Evolutionary conservation across 2,329 filamentous ascomycete genomes (phyloP), one percentile per base, ranked within the genome.

Genomic region (Leptographium galeiforme): DNA sequence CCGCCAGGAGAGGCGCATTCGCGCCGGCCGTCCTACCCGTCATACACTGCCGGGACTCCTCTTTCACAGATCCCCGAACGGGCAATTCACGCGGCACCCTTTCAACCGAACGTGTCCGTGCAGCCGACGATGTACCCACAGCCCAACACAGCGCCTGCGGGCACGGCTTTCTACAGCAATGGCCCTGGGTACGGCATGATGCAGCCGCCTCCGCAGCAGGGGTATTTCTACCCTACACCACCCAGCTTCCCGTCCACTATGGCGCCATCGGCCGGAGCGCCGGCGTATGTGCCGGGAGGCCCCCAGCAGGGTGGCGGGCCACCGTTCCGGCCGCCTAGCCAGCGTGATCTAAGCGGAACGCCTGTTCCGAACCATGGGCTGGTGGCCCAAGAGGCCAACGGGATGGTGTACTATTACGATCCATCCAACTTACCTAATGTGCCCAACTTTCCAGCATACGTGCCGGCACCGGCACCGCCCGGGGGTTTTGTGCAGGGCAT

Each of bases 371-470:
- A 64, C 34, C 68, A 71, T 34, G 68, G 73, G 58, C 66, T 81
- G 44, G 78, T 85, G 48, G 88, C 89, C 0, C 90, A 96, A 66
- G 91, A 97, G 70, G 83, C 84, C 58, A 95, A 95, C 61, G 93
- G 93, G 57, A 97, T 94, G 78, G 89, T 95, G 1, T 97, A 95
- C 67, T 98, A 95, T 66, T 90, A 89, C 62, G 87, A 95, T 63
- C 77, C 87, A 8, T 77, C 82, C n/a, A 84, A 89, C 63, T 71
- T 90, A 48, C 72, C 79, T 32, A 70, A 77, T 1, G 71, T 79
- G 58, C 64, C 70, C 49, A 61, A 66, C 19, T 79, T 78, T 58
- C 69, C 72, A 34, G 54, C 69, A 1, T 78, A 76, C 57, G 33
- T 40, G 25, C 70, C 73, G 53, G 63, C 73, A 8, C 53, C 73